A percentile compares a stretch with the other conserved stretches of the same genome.
Conservation (phyloP, 208 protist species). For the Leishmania braziliensis region DNA sequence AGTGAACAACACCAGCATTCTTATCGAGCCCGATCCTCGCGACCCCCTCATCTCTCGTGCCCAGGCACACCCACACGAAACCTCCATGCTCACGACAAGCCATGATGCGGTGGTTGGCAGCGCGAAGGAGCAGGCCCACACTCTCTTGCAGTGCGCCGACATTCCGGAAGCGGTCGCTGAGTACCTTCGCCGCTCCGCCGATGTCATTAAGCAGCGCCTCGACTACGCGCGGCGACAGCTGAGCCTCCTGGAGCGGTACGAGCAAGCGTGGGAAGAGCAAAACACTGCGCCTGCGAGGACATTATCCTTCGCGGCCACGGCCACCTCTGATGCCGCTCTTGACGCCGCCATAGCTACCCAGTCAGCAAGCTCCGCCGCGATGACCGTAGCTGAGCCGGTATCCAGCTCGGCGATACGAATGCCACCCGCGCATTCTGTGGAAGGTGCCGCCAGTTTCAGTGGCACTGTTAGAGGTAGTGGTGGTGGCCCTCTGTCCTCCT, state of each 20-base stretch:
- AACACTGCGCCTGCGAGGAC: neutral
- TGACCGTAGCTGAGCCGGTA: neutral
- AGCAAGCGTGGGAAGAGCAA: conserved; percentile 11
- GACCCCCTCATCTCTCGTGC: conserved; percentile 18
- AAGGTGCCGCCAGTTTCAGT: neutral
- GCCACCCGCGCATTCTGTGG: neutral
- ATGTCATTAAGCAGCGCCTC: conserved; percentile 25
- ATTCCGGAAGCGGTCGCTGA: conserved; percentile 25
- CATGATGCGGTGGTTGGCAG: conserved; percentile 1
- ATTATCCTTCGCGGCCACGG: neutral
- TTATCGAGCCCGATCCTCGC: conserved; percentile 28
- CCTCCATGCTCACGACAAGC: neutral
- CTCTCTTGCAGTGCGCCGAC: conserved; percentile 26
- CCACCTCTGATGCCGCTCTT: neutral
- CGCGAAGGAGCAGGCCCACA: conserved; percentile 21
- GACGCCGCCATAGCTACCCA: neutral
- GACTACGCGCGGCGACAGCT: conserved; percentile 21
- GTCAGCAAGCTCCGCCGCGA: conserved; percentile 1
- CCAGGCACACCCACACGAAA: conserved; percentile 12
- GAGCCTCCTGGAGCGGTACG: conserved; percentile 14
- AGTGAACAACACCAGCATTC: conserved; percentile 25
- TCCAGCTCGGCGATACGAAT: neutral
- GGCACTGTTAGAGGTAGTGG: neutral
- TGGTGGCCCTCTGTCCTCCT: neutral
- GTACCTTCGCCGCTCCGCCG: conserved; percentile 33